These are phyloP conservation scores for Rhododendron vialii DNA, from an alignment of 148 eudicot genomes.

Conservation along the genomic window DNA sequence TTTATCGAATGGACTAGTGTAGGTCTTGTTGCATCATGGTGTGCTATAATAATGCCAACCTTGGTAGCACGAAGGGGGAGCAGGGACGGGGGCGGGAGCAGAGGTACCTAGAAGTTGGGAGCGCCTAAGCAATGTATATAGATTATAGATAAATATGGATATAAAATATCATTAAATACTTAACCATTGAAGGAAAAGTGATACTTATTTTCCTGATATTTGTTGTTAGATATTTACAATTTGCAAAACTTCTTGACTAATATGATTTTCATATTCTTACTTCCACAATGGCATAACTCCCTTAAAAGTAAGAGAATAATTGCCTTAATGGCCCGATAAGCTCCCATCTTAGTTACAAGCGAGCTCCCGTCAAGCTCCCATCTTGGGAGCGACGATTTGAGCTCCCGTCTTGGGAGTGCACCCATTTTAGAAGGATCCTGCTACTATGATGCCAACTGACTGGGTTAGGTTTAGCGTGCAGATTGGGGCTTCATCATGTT, in stretches of 20 bases:
- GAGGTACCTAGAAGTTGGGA: background rate
- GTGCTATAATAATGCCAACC: background rate
- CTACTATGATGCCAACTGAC: background rate
- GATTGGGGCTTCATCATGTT: background rate
- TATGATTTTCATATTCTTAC: background rate
- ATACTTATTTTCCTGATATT: background rate
- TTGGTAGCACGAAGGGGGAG: no score
- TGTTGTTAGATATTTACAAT: background rate
- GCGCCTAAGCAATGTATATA: background rate
- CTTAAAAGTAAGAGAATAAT: background rate
- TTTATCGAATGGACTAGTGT: background rate
- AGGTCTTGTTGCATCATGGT: background rate
- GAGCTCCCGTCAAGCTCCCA: background rate
- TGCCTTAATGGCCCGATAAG: background rate
- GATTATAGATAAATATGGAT: background rate
- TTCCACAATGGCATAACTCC: background rate
- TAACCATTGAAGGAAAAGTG: background rate
- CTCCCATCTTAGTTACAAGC: background rate
- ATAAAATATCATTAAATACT: background rate
- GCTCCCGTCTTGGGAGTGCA: background rate
- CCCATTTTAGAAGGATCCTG: background rate
- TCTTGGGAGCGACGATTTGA: background rate
- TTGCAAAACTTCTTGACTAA: background rate
- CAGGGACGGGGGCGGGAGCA: no score
- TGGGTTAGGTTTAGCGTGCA: background rate